Conservation (phyloP, 2,329 filamentous ascomycete species). For the Curvularia verruculosa region DNA sequence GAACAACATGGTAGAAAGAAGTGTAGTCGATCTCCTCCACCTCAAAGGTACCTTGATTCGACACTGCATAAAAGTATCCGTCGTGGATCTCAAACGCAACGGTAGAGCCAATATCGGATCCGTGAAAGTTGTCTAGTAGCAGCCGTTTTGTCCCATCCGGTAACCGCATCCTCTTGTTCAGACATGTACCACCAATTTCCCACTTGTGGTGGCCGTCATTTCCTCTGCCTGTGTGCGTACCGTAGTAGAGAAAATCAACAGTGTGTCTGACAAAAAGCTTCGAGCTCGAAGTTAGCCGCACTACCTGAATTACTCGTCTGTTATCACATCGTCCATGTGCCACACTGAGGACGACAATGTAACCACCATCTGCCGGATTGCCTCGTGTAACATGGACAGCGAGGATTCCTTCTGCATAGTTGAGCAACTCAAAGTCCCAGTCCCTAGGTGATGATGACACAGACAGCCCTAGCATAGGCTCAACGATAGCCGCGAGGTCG, state of each 20-base stretch:
- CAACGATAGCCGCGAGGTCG: slow-evolving; percentile 28
- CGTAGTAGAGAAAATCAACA: slow-evolving; percentile 66
- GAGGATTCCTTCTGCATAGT: slow-evolving; percentile 45
- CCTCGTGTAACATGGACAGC: slow-evolving; percentile 29
- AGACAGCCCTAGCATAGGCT: slow-evolving; percentile 7
- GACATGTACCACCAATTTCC: slow-evolving; percentile 58
- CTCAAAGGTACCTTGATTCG: slow-evolving; percentile 68
- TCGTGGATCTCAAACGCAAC: slow-evolving; percentile 75
- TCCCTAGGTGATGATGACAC: slow-evolving; percentile 50
- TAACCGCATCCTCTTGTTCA: slow-evolving; percentile 49
- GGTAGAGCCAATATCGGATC: slow-evolving; percentile 68
- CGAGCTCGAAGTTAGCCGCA: slow-evolving; percentile 43
- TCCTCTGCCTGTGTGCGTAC: slow-evolving; percentile 64
- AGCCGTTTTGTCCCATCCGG: slow-evolving; percentile 54
- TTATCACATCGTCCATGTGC: slow-evolving; percentile 21
- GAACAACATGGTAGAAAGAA: slow-evolving; percentile 71
- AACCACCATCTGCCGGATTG: slow-evolving; percentile 20
- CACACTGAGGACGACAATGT: slow-evolving; percentile 39
- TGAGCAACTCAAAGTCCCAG: slow-evolving; percentile 35
- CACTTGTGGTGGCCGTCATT: slow-evolving; percentile 66
- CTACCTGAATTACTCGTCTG: slow-evolving; percentile 46
- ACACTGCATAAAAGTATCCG: slow-evolving; percentile 71
- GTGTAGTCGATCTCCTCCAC: slow-evolving; percentile 69
- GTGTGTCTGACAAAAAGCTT: slow-evolving; percentile 73
- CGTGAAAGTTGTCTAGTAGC: slow-evolving; percentile 64